These are phyloP conservation scores for Chrysoporthe puriensis DNA, from an alignment of 2,329 filamentous ascomycete genomes.

Conservation along the genomic window DNA sequence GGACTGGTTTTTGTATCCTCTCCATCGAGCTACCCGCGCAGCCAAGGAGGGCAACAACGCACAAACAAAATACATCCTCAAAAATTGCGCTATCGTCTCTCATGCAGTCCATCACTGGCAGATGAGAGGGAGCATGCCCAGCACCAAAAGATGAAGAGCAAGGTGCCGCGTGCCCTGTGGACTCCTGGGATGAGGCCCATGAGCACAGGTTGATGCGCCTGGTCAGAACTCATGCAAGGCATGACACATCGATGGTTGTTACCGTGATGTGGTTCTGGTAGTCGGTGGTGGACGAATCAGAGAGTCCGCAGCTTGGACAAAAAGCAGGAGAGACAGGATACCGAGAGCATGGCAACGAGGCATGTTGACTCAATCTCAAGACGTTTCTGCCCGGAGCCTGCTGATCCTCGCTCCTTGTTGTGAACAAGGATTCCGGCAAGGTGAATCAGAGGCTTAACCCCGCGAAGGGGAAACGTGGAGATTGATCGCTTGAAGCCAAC, in stretches of 20 bases:
- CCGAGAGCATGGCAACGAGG: conserved; percentile 49
- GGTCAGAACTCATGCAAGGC: conserved; percentile 52
- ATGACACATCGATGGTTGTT: conserved; percentile 50
- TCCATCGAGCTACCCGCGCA: conserved; percentile 48
- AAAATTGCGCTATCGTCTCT: conserved; percentile 79
- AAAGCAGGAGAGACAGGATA: conserved; percentile 39
- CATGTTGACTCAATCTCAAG: conserved; percentile 39
- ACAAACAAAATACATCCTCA: conserved; percentile 94
- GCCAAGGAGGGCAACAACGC: conserved; percentile 66
- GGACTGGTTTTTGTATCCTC: conserved; percentile 97
- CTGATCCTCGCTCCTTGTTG: conserved; percentile 45
- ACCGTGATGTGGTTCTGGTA: conserved; percentile 47
- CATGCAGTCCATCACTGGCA: conserved; percentile 43
- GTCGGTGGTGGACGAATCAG: conserved; percentile 36
- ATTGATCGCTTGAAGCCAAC: conserved; percentile 55
- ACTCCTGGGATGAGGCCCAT: conserved; percentile 47
- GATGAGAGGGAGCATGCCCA: conserved; percentile 47
- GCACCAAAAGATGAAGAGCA: conserved; percentile 37
- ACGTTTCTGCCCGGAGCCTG: conserved; percentile 52
- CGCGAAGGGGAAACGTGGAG: conserved; percentile 40
- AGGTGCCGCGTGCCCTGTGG: conserved; percentile 53
- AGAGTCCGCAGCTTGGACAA: conserved; percentile 32
- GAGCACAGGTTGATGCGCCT: conserved; percentile 60
- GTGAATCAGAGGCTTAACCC: conserved; percentile 35
- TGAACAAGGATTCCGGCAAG: conserved; percentile 50